Conservation (phyloP, 2,329 filamentous ascomycete species). For the Fusarium sp. region DNA sequence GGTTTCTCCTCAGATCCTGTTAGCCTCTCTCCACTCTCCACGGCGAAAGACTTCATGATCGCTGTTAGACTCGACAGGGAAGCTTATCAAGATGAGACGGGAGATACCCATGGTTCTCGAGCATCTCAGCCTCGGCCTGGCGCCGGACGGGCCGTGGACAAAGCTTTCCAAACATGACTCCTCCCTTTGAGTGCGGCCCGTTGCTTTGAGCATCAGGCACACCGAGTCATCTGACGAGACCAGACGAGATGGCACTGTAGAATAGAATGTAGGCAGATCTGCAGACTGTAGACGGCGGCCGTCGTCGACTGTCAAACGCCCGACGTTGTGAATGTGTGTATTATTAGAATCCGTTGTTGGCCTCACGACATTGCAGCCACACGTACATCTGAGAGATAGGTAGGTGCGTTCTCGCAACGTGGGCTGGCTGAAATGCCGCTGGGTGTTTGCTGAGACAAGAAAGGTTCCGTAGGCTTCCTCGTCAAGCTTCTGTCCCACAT, state of each 20-base stretch:
- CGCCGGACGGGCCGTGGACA: neutral
- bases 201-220: conserved; percentile 17
- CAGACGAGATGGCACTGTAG: neutral
- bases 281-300: neutral
- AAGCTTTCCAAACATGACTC: neutral
- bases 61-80: neutral
- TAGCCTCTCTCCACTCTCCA: neutral
- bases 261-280: neutral
- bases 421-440: neutral
- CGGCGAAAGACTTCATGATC: neutral
- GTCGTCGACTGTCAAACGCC: neutral
- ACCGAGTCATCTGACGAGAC: neutral
- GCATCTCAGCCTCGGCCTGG: neutral
- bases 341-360: conserved; percentile 20
- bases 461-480: neutral
- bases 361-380: conserved; percentile 12
- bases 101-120: conserved; percentile 4
- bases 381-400: neutral
- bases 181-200: conserved; percentile 8
- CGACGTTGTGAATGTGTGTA: conserved; percentile 2
- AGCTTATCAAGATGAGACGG: conserved; percentile 1
- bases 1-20: neutral
- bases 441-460: neutral
- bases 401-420: neutral
- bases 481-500: conserved; percentile 14